A percentile compares a stretch with the other conserved stretches of the same genome.
Conservation (phyloP, 2,329 filamentous ascomycete genomes). For the Monilinia fructicola region DNA sequence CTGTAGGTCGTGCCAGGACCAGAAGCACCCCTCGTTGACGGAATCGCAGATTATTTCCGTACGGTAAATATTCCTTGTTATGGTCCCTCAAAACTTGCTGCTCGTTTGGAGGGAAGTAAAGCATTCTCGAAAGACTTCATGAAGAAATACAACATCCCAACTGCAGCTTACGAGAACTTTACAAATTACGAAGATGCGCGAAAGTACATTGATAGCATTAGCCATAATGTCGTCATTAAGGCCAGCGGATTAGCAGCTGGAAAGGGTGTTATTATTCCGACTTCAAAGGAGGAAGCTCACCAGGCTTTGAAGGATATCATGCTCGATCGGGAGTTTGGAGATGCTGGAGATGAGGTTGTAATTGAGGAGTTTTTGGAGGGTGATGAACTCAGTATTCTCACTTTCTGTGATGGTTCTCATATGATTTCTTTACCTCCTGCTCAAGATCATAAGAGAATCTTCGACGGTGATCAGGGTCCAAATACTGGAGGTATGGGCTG, state of each 20-base stretch:
- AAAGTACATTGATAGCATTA: conserved; percentile 69
- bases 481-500: conserved; percentile 99
- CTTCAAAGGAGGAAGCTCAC: conserved; percentile 76
- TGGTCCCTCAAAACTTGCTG: conserved; percentile 80
- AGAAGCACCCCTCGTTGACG: conserved; percentile 89
- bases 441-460: conserved; percentile 95
- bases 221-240: conserved; percentile 86
- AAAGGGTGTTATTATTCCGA: conserved; percentile 81
- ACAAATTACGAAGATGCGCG: conserved; percentile 69
- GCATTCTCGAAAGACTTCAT: conserved; percentile 98
- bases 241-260: conserved; percentile 88
- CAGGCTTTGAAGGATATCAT: conserved; percentile 85
- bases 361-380: conserved; percentile 92
- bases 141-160: conserved; percentile 85
- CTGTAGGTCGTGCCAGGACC: conserved; percentile 74
- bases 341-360: conserved; percentile 85
- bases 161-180: conserved; percentile 89
- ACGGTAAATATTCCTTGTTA: conserved; percentile 50
- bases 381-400: conserved; percentile 88
- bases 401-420: conserved; percentile 85
- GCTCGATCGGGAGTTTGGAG: conserved; percentile 81
- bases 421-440: conserved; percentile 83
- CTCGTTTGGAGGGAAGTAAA: conserved; percentile 93
- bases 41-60: conserved; percentile 81
- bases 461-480: conserved; percentile 83